Conservation (phyloP, 805 yeast genomes). For the Candida sakaeoensis region DNA sequence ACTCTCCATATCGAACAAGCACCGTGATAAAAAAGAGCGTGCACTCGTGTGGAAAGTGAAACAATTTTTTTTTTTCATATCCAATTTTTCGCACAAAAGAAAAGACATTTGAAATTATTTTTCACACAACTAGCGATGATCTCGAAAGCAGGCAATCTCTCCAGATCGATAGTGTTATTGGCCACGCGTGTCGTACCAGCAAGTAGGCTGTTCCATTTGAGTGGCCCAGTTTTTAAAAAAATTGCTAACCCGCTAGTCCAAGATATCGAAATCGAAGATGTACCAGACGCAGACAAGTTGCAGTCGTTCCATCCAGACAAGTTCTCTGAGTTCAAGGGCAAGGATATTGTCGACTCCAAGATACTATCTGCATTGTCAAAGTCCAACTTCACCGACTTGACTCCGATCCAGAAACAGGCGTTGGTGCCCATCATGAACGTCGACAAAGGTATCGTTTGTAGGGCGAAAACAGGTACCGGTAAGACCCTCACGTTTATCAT, state of each 20-base stretch:
- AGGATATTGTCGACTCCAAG: conserved; percentile 1
- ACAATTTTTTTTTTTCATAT: neutral
- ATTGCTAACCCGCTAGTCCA: neutral
- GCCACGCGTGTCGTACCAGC: too few relatives aligned
- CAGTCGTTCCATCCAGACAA: conserved; percentile 1
- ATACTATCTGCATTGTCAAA: conserved; percentile 31
- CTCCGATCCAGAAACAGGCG: conserved; percentile 67
- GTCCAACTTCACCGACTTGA: conserved; percentile 50
- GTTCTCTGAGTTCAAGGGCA: conserved; percentile 3
- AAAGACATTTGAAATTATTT: too few relatives aligned
- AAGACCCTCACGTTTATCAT: conserved; percentile 86
- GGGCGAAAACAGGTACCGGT: conserved; percentile 96
- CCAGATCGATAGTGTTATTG: too few relatives aligned
- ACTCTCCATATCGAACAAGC: conserved; percentile 1
- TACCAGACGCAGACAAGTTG: neutral
- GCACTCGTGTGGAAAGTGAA: conserved; percentile 3
- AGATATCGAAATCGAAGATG: neutral
- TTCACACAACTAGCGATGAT: too few relatives aligned
- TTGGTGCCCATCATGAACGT: conserved; percentile 52
- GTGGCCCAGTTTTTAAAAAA: neutral
- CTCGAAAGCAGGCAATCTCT: too few relatives aligned
- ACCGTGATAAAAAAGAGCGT: neutral
- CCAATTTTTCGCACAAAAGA: too few relatives aligned
- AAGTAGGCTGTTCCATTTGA: neutral
- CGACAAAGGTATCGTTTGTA: conserved; percentile 67